Evolutionary conservation across 2,329 filamentous ascomycete species (phyloP), one percentile per base, ranked within the genome.

Genomic region (Sodiomyces alkalinus): DNA sequence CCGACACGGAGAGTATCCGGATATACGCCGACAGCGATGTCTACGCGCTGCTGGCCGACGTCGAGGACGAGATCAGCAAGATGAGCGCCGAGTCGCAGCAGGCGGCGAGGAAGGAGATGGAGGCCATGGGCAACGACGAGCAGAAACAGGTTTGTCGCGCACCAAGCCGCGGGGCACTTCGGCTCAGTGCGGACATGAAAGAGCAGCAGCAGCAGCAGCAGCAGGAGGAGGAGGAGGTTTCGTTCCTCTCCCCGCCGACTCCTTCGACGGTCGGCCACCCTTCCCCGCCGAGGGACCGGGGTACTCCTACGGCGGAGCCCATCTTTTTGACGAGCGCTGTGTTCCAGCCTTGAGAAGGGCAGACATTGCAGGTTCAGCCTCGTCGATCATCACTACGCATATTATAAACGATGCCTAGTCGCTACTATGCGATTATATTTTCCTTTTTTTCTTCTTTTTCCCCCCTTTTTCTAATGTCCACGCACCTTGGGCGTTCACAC

Each of bases 11-110:
- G 46, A 78, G 72, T 44, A 79, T 79, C 34, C 67, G 68, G 14
- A 63, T 80, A 39, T 80, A 79, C 38, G 73, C 72, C 14, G 74
- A 74, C 33, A 67, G 69, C 33, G 73, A 77, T 26, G 65, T 81
- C 7, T 78, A 74, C 38, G 64, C 68, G 3, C 58, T 80, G 2
- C 56, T 80, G 22, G 70, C 68, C 2, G 74, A 80, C 38, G 74
- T 80, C 10, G 73, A 80, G 47, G 59, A 59, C 35, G 63, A 72
- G 41, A 68, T 74, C 42, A 62, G 51, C 29, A 53, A 55, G 32
- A 56, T 63, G 43, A 53, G 52, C 33, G 32, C 31, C 8, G 30
- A 28, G 10, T 35, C 33, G n/a, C 35, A 33, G 16, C 39, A 45
- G 17, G 52, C 56, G 27, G 51, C 54, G 28, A 48, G 44, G 28